Evolutionary conservation across 2,329 filamentous ascomycete species (phyloP).

Genomic region (Trichoderma sp.): DNA sequence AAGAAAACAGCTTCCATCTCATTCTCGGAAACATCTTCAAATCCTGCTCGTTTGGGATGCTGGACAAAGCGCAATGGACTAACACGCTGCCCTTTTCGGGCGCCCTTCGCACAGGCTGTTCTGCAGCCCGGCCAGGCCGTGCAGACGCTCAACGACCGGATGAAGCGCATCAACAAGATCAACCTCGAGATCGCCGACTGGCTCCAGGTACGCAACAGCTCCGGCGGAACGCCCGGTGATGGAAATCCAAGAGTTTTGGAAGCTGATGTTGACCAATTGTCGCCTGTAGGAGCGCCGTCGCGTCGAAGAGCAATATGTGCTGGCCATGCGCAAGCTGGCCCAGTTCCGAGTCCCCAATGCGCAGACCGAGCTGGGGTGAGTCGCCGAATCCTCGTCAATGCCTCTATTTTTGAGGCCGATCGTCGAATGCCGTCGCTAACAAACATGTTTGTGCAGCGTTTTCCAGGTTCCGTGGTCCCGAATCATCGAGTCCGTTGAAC

Average conservation of each 20-base stretch:
- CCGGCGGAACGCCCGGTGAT: conserved; percentile 21
- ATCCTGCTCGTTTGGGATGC: not conserved
- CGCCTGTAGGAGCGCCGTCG: conserved; percentile 78
- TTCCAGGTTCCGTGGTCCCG: conserved; percentile 91
- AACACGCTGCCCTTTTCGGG: conserved; percentile 12
- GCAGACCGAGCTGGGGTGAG: conserved; percentile 84
- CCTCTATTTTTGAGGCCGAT: not conserved
- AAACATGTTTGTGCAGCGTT: conserved; percentile 60
- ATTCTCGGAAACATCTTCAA: not conserved
- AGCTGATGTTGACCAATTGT: conserved; percentile 10
- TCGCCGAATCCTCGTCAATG: conserved; percentile 28
- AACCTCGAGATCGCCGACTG: conserved; percentile 95
- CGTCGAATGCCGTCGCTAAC: not conserved
- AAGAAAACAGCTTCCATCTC: conserved; percentile 44
- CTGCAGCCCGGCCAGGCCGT: conserved; percentile 84
- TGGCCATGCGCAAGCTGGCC: conserved; percentile 78
- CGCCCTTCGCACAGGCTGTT: conserved; percentile 61
- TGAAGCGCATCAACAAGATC: conserved; percentile 82
- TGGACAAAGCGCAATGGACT: conserved; percentile 19
- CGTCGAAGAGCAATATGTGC: conserved; percentile 87
- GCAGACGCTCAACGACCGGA: conserved; percentile 79
- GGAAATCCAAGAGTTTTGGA: not conserved
- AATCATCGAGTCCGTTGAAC: conserved; percentile 77
- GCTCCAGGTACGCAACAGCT: conserved; percentile 72
- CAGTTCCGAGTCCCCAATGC: conserved; percentile 74